These are phyloP conservation scores for Ustilago xerochloae DNA, from an alignment of 1,284 basidiomycete species.

Conservation along the genomic window DNA sequence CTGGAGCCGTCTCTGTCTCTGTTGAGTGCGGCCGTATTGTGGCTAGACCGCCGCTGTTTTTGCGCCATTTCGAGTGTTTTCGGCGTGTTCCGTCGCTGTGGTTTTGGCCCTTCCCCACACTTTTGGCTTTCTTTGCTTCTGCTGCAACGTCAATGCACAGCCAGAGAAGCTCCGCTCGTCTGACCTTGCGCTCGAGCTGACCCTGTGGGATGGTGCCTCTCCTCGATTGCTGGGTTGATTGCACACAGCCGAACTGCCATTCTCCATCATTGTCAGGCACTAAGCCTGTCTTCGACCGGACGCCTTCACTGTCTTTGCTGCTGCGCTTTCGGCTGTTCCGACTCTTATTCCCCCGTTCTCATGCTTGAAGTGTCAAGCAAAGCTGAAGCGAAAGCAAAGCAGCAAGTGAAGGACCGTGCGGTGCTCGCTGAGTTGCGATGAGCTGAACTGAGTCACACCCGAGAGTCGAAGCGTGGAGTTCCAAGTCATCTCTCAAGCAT, in stretches of 20 bases:
- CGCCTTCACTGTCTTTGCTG: not conserved
- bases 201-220: not conserved
- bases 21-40: not conserved
- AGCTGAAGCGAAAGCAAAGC: not conserved
- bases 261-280: not conserved
- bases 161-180: slow-evolving; percentile 7
- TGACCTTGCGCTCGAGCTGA: not conserved
- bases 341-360: slow-evolving; percentile 3
- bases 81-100: slow-evolving; percentile 4
- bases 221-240: not conserved
- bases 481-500: slow-evolving; percentile 14
- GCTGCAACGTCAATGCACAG: slow-evolving; percentile 14
- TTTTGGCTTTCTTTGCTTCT: slow-evolving; percentile 2
- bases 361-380: not conserved
- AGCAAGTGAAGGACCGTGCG: slow-evolving; percentile 16
- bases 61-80: slow-evolving; percentile 4
- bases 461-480: not conserved
- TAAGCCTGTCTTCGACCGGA: not conserved
- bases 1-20: not conserved
- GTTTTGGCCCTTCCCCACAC: not conserved
- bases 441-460: not conserved
- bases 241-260: not conserved
- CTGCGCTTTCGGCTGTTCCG: not conserved
- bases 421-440: not conserved
- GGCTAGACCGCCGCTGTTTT: not conserved